phyloP scores from a whole-genome alignment of 1,284 basidiomycete species.

The Cutaneotrichosporon spelunceum region DNA sequence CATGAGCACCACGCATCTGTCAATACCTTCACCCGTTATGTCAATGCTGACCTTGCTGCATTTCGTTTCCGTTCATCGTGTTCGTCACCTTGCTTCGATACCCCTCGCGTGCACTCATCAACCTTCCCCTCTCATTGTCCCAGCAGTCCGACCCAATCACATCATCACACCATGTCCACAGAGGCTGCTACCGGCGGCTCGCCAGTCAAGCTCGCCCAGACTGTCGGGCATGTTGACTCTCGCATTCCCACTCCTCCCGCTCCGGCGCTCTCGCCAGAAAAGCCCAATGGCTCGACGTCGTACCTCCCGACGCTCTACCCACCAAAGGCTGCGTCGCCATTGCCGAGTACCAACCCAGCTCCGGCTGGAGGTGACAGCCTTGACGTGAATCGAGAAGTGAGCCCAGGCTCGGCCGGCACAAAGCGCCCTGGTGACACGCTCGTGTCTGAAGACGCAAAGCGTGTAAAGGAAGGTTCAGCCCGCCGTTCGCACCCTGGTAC shows the following conservation, averaged over 20 bases:
- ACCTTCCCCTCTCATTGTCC: constrained; percentile 1
- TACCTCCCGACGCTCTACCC: constrained; percentile 7
- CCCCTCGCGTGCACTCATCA: neutral
- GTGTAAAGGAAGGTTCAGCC: constrained; percentile 32
- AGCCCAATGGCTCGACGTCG: constrained; percentile 16
- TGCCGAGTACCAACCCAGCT: constrained; percentile 17
- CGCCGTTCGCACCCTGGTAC: neutral
- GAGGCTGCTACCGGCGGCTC: constrained; percentile 11
- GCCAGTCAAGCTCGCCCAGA: constrained; percentile 33
- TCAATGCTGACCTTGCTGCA: constrained; percentile 16
- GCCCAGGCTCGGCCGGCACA: constrained; percentile 22
- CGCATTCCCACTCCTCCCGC: constrained; percentile 26
- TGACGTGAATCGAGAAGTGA: constrained; percentile 30
- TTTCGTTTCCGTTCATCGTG: constrained; percentile 5
- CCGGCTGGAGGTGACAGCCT: constrained; percentile 12
- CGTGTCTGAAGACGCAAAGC: constrained; percentile 35
- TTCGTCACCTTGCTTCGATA: constrained; percentile 4
- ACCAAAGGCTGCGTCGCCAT: constrained; percentile 8
- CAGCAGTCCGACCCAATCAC: neutral
- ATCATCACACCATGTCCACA: constrained; percentile 14
- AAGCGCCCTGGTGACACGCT: constrained; percentile 43
- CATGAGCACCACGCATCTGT: constrained; percentile 8
- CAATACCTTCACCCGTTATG: neutral
- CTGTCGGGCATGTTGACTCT: constrained; percentile 38
- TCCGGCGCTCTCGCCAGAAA: neutral